phyloP scores from a whole-genome alignment of 768 basidiomycete genomes.

The Pleurotus salmoneostramineus region DNA sequence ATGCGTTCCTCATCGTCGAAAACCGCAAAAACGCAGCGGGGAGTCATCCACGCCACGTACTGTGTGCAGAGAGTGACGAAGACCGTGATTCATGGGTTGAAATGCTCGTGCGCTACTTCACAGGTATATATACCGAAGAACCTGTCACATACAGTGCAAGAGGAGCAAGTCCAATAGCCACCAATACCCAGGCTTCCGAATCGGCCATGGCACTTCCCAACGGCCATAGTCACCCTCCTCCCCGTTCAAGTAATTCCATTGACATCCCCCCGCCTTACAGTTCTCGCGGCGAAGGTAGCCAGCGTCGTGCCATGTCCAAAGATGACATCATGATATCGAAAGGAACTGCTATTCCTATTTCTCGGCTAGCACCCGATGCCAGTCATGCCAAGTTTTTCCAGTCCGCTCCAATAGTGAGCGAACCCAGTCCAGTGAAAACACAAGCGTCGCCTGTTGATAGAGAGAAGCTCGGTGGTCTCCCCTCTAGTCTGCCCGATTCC shows the following conservation, averaged over 20 bases:
- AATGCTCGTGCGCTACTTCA: slow-evolving; percentile 84
- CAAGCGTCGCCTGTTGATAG: slow-evolving; percentile 45
- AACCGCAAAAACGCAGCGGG: slow-evolving; percentile 70
- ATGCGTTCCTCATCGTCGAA: slow-evolving; percentile 97
- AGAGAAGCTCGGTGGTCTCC: slow-evolving; percentile 21
- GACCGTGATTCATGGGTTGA: slow-evolving; percentile 96
- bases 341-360: slow-evolving; percentile 49
- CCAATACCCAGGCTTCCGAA: slow-evolving; percentile 21
- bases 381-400: slow-evolving; percentile 60
- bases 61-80: slow-evolving; percentile 93
- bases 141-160: slow-evolving; percentile 30
- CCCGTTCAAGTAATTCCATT: slow-evolving; percentile 54
- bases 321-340: slow-evolving; percentile 53
- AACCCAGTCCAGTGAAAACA: slow-evolving; percentile 51
- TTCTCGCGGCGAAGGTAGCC: slow-evolving; percentile 21
- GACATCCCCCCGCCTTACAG: slow-evolving; percentile 26
- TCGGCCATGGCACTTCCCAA: slow-evolving; percentile 18
- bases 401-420: slow-evolving; percentile 18
- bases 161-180: slow-evolving; percentile 22
- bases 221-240: slow-evolving; percentile 25
- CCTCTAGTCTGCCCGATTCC: slow-evolving; percentile 48
- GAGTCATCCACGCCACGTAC: slow-evolving; percentile 77
- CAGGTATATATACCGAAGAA: slow-evolving; percentile 77
- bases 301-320: slow-evolving; percentile 44
- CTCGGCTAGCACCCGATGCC: slow-evolving; percentile 51